These are phyloP conservation scores for Monilinia laxa DNA, from an alignment of 2,329 filamentous ascomycete genomes.

Conservation along the genomic window DNA sequence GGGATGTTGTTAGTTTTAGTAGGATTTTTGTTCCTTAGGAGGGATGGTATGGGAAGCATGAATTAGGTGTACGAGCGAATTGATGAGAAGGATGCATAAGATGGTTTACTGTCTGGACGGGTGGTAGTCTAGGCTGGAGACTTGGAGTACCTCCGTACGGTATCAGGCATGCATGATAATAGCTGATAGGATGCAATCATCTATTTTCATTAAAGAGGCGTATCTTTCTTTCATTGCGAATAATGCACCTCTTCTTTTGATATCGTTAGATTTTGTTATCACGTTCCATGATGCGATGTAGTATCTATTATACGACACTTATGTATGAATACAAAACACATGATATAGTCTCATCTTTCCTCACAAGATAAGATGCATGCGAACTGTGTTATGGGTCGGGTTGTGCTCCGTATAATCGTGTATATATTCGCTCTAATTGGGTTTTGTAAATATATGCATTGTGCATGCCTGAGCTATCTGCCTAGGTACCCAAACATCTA, in stretches of 20 bases:
- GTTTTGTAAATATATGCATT: too few relatives aligned
- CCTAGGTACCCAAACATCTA: too few relatives aligned
- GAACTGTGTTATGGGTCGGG: not conserved
- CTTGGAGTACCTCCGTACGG: not conserved
- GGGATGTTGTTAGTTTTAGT: conserved; percentile 85
- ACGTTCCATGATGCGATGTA: not conserved
- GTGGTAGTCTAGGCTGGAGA: not conserved
- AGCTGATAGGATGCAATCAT: not conserved
- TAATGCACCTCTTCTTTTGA: not conserved
- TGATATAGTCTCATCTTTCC: not conserved
- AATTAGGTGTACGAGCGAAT: not conserved
- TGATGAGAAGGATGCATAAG: not conserved
- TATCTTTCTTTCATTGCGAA: not conserved
- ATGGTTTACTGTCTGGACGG: not conserved
- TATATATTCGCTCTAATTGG: too few relatives aligned
- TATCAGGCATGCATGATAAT: not conserved
- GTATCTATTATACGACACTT: not conserved
- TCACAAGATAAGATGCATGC: not conserved
- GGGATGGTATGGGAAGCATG: not conserved
- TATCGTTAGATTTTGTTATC: not conserved
- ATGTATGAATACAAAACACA: not conserved
- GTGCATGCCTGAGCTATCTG: too few relatives aligned
- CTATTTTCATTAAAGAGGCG: not conserved
- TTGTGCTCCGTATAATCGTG: too few relatives aligned
- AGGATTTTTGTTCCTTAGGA: conserved; percentile 76